Base-by-base conservation (phyloP, 805 yeast species). In the Grigorovia transvaalensis region DNA sequence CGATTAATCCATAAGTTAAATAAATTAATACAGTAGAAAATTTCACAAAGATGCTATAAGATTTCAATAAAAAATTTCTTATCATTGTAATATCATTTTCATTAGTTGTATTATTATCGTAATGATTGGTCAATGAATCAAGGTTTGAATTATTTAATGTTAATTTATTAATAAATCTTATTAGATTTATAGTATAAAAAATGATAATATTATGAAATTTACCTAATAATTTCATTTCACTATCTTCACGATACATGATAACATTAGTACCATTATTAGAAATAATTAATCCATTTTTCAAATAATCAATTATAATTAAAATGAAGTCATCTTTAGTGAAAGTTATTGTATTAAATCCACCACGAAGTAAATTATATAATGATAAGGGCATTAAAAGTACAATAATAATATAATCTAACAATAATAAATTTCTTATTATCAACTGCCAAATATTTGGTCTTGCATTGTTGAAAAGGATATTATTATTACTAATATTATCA, bases 151-250 rank as follows among this genome's bases (percentile, higher is more conserved):
- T 33, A 23, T n/a, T 38, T 13, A n/a, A 15, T 2, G 42, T 38
- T 12, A 12, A 38, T 13, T 38, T 13, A 38, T 38, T 38, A 15
- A 38, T 38, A 13, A 38, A 38, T 38, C 42, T 38, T 15, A 35
- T 18, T 33, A 15, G 1, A 13, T 35, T 11, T n/a, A 58, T 54
- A 8, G 64, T 52, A 45, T 64, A 60, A 53, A 54, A 65, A 2
- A 64, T 58, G 5, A 66, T 50, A 5, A 65, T 58, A 48, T 66
- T 66, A 54, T 67, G 70, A 45, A 65, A 67, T 53, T 62, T 66
- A 40, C 63, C 63, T 48, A 66, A 43, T 41, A 66, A 51, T 9
- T 64, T 61, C 41, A 56, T 29, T 9, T 53, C 50, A 17, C 53
- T 49, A n/a, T 53, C 53, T 27, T 55, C 53, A 18, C 46, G 48